Evolutionary conservation across 768 basidiomycete genomes (phyloP), one percentile per base, ranked within the genome.

Genomic region (Mrakia frigida): DNA sequence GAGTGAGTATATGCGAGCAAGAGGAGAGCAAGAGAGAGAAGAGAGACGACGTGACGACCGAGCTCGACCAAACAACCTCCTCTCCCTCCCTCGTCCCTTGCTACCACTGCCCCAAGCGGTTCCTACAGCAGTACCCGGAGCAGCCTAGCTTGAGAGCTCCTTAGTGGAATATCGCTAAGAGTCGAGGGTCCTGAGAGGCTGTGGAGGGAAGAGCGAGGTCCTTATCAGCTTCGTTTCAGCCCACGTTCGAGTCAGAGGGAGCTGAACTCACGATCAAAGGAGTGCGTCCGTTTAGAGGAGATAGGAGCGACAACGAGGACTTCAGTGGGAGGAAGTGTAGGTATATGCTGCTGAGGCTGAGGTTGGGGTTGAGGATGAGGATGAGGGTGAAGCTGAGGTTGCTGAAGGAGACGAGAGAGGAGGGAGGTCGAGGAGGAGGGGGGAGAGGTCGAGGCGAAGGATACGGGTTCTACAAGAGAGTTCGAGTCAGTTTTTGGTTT

Each of bases 181-280:
- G 65, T 2, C 65, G 35, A 9, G 65, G 65, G 23, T 68, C 65
- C 6, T 39, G 37, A 9, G 65, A 68, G 14, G 65, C 65, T 68
- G 35, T 25, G 39, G n/a, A 39, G 18, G 25, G n/a, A 68, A 39
- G 31, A 7, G 33, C 18, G 37, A 39, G 37, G 37, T 23, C 9
- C 28, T 35, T 35, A 21, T 35, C 28, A 21, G 21, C 63, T 65
- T 21, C 31, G 28, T 65, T 37, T 68, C 37, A 68, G 35, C 65
- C 11, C 21, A 39, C 63, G 56, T 21, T 39, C 65, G 65, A 37
- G 23, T 35, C 35, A 35, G 65, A 16, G 6, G 7, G 35, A 13
- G 25, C 16, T 18, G 35, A 13, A 68, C 65, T 68, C 65, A 68
- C 65, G 65, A 68, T 68, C 65, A 41, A 41, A 68, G 18, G 65